Percentiles rank a stretch among this genome's conserved stretches.
Conservation (phyloP, 2,329 filamentous ascomycete genomes). For the Colletotrichum sp. region DNA sequence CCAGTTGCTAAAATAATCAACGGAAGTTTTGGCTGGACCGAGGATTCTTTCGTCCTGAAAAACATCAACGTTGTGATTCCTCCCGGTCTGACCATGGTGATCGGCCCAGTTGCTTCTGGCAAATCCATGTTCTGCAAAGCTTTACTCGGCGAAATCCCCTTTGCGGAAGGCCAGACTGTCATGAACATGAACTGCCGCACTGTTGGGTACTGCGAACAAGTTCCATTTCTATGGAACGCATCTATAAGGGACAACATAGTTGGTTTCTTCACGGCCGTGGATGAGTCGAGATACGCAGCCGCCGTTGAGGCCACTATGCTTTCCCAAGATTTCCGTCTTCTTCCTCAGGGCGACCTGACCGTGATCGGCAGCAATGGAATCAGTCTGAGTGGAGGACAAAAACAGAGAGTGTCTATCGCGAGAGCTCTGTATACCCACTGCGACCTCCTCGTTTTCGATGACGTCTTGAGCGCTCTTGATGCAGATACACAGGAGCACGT, state of each 20-base stretch:
- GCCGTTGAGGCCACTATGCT: slow-evolving; percentile 39
- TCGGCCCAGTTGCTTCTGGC: slow-evolving; percentile 43
- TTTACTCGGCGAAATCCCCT: slow-evolving; percentile 32
- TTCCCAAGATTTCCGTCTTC: slow-evolving; percentile 28
- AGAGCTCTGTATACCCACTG: slow-evolving; percentile 34
- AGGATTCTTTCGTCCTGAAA: slow-evolving; percentile 27
- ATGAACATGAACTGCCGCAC: not conserved
- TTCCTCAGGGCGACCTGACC: slow-evolving; percentile 40
- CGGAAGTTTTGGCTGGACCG: slow-evolving; percentile 33
- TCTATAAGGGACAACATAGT: slow-evolving; percentile 43
- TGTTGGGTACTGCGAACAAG: slow-evolving; percentile 37
- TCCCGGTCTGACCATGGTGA: slow-evolving; percentile 38
- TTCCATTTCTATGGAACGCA: slow-evolving; percentile 35
- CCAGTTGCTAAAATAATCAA: not conserved
- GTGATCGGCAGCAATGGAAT: slow-evolving; percentile 45
- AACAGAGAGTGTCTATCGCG: slow-evolving; percentile 27
- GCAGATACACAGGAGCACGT: slow-evolving; percentile 34
- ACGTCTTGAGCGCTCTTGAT: slow-evolving; percentile 40
- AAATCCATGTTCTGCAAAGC: slow-evolving; percentile 45
- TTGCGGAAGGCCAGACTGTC: slow-evolving; percentile 19
- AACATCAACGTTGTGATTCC: slow-evolving; percentile 37
- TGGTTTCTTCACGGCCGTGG: slow-evolving; percentile 35
- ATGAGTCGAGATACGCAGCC: slow-evolving; percentile 34
- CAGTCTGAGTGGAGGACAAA: slow-evolving; percentile 46
- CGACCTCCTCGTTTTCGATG: slow-evolving; percentile 36